A percentile compares a stretch with the other conserved stretches of the same genome.
Conservation (phyloP, 352 stramenopile genomes). For the Pythium periplocum region DNA sequence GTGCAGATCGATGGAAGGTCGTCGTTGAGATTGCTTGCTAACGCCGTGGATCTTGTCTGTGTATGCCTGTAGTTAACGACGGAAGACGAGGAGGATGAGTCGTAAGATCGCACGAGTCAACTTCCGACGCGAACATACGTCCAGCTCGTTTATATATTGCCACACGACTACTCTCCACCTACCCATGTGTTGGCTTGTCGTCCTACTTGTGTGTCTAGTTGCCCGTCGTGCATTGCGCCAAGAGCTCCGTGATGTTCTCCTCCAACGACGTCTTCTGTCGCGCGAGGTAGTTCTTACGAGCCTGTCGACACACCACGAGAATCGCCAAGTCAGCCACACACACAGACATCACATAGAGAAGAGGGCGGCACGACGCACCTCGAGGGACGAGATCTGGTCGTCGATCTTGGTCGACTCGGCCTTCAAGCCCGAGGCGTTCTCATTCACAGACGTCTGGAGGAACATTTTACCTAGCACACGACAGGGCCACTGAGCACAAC, state of each 20-base stretch:
- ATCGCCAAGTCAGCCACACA: not conserved
- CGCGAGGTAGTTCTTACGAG: slow-evolving; percentile 75
- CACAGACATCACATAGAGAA: too few relatives aligned
- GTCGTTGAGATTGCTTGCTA: too few relatives aligned
- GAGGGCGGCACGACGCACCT: slow-evolving; percentile 24
- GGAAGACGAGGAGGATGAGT: slow-evolving; percentile 60
- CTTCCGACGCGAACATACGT: not conserved
- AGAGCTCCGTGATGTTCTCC: slow-evolving; percentile 79
- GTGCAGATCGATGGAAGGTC: slow-evolving; percentile 1
- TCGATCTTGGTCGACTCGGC: slow-evolving; percentile 50
- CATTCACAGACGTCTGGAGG: slow-evolving; percentile 41
- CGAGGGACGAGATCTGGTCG: slow-evolving; percentile 65
- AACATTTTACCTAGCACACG: slow-evolving; percentile 65
- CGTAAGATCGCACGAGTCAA: slow-evolving; percentile 11
- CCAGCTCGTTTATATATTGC: slow-evolving; percentile 11
- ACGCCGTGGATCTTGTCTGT: slow-evolving; percentile 1
- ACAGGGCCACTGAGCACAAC: too few relatives aligned
- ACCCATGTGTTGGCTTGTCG: too few relatives aligned
- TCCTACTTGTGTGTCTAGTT: slow-evolving; percentile 10
- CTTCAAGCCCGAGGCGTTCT: slow-evolving; percentile 57
- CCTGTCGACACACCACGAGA: slow-evolving; percentile 14
- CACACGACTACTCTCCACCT: too few relatives aligned
- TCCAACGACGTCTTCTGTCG: slow-evolving; percentile 76
- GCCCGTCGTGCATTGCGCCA: slow-evolving; percentile 58
- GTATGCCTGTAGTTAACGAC: slow-evolving; percentile 39